Percentiles rank a stretch among this genome's conserved stretches.
Evolutionary conservation across 495 filamentous ascomycete species (phyloP).

Genomic region (Neohortaea acidophila): DNA sequence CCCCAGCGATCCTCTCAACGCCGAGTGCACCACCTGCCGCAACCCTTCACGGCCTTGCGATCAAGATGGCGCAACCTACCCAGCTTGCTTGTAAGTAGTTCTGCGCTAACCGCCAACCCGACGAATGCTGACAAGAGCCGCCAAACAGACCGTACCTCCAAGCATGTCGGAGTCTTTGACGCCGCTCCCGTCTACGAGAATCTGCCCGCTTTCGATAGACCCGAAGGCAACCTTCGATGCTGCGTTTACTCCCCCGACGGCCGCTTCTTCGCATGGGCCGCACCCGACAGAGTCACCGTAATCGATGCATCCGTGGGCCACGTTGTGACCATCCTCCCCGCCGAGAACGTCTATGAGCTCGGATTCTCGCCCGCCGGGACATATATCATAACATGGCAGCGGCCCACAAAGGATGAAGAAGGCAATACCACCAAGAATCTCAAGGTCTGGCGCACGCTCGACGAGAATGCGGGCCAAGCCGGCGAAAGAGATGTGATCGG

Average conservation of each 20-base stretch:
- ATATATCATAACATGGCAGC: constrained; percentile 93
- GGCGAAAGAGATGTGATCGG: constrained; percentile 60
- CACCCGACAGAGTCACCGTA: constrained; percentile 72
- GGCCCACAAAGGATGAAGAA: constrained; percentile 76
- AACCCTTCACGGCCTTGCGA: background rate
- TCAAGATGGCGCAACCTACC: constrained; percentile 79
- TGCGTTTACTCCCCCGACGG: constrained; percentile 88
- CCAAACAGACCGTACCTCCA: constrained; percentile 69
- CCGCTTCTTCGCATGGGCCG: constrained; percentile 89
- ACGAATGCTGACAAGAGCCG: constrained; percentile 8
- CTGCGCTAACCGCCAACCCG: background rate
- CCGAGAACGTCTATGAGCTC: constrained; percentile 77
- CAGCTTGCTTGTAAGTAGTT: constrained; percentile 63
- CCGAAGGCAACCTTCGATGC: constrained; percentile 87
- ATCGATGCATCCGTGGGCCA: constrained; percentile 68
- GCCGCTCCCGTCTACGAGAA: constrained; percentile 74
- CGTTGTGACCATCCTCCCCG: constrained; percentile 55
- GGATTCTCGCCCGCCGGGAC: constrained; percentile 86
- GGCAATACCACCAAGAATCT: constrained; percentile 89
- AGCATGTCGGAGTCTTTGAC: constrained; percentile 86
- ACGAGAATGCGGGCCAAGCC: constrained; percentile 31
- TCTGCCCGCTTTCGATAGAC: constrained; percentile 69
- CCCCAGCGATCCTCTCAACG: background rate
- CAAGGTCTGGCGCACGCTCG: constrained; percentile 80
- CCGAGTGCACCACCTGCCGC: background rate